Evolutionary conservation across 2,329 filamentous ascomycete genomes (phyloP), one percentile per base, ranked within the genome.

Genomic region (Fusarium duplospermum): DNA sequence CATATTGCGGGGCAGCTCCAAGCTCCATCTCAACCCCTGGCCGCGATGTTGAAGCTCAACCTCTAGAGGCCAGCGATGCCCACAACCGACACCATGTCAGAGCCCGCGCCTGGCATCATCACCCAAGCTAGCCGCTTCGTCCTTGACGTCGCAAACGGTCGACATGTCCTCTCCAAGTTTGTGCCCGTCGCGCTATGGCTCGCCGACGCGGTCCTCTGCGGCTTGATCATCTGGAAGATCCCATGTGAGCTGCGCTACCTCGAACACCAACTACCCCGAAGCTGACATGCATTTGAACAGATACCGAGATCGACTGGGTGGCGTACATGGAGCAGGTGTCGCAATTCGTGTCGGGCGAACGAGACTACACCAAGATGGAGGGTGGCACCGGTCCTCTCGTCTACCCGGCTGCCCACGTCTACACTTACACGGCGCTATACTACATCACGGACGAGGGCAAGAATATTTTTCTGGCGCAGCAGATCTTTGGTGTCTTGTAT

Each of bases 241-340:
- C 92, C 95, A 45, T 98, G 95, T 97, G 86, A 85, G 92, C 62
- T 69, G 60, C 10, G 20, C 64, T 22, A 27, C 60, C 29, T 36
- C 57, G 18, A 58, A n/a, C n/a, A 6, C 3, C 24, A 29, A 27
- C 2, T 14, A 22, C 9, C 31, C 40, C 47, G 38, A 66, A 62
- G 57, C 70, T 74, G 52, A 76, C 35, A 4, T 13, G 9, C 14
- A 31, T 52, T 57, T 57, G 50, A 8, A 58, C 75, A 88, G 96
- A 99, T 82, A 99, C 96, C 50, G 96, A 99, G 83, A 99, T 99
- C 80, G 96, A 99, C 84, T 99, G 96, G 96, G 89, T 89, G 68
- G 94, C 96, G 1, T 99, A 99, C 83, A 98, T 99, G 95, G 89
- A 98, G 81, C 96, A 99, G 80, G 88, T 98, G 52, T 84, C 89